These are phyloP conservation scores for Rhododendron vialii DNA, from an alignment of 148 eudicot genomes.

Conservation along the genomic window DNA sequence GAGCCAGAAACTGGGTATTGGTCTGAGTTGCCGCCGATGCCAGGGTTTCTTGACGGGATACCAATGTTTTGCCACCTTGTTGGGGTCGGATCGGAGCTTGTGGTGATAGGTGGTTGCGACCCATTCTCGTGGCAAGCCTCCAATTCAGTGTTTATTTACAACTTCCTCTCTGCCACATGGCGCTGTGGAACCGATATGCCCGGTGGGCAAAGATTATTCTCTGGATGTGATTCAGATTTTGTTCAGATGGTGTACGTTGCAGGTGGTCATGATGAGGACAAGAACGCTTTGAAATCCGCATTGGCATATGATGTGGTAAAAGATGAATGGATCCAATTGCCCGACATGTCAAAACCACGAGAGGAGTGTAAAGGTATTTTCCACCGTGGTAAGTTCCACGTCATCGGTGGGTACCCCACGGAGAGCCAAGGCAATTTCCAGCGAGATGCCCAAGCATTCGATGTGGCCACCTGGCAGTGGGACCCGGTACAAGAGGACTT, in stretches of 20 bases:
- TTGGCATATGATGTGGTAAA: slow-evolving; percentile 52
- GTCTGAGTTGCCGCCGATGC: slow-evolving; percentile 45
- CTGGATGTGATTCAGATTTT: slow-evolving; percentile 55
- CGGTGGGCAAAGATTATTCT: slow-evolving; percentile 55
- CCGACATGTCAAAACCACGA: slow-evolving; percentile 64
- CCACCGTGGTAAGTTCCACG: slow-evolving; percentile 58
- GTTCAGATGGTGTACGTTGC: slow-evolving; percentile 54
- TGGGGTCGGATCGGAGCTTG: slow-evolving; percentile 51
- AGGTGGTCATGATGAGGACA: slow-evolving; percentile 78
- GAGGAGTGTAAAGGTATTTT: slow-evolving; percentile 63
- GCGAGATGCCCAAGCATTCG: slow-evolving; percentile 43
- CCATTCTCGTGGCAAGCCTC: slow-evolving; percentile 54
- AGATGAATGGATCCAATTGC: slow-evolving; percentile 49
- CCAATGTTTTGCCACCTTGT: slow-evolving; percentile 69
- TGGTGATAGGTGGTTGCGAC: slow-evolving; percentile 81
- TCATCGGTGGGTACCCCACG: slow-evolving; percentile 75
- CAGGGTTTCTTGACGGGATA: slow-evolving; percentile 45
- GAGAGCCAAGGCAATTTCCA: slow-evolving; percentile 56
- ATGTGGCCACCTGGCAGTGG: slow-evolving; percentile 53
- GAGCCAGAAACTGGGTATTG: slow-evolving; percentile 48
- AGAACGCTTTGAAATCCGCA: slow-evolving; percentile 58
- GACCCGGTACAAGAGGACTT: slow-evolving; percentile 34
- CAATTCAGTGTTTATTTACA: slow-evolving; percentile 41
- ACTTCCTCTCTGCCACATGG: slow-evolving; percentile 56
- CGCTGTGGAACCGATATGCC: slow-evolving; percentile 68